phyloP scores from a whole-genome alignment of 108 stramenopile species.

The Stephanodiscus triporus region DNA sequence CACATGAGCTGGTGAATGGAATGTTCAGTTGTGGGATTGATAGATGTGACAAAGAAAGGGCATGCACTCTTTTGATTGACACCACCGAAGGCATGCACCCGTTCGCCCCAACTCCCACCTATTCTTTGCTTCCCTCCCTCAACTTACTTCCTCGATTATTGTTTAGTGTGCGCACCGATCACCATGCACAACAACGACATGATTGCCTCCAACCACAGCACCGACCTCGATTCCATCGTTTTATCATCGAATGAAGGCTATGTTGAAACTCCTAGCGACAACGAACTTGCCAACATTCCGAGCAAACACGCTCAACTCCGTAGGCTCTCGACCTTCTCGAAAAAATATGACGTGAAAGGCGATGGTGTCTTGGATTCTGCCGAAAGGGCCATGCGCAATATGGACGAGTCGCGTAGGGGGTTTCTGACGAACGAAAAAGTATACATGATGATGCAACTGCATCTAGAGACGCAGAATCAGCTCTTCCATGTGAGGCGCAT shows the following conservation, averaged over 20 bases:
- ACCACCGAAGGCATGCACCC: too few relatives aligned
- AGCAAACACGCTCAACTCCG: background rate
- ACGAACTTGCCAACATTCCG: background rate
- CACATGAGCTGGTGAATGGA: too few relatives aligned
- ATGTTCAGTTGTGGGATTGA: too few relatives aligned
- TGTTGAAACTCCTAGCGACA: background rate
- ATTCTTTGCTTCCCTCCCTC: too few relatives aligned
- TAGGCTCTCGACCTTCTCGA: background rate
- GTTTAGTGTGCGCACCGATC: too few relatives aligned
- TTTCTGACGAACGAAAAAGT: slow-evolving; percentile 44
- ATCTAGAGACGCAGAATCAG: slow-evolving; percentile 3
- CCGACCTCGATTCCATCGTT: background rate
- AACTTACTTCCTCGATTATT: too few relatives aligned
- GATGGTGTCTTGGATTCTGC: background rate
- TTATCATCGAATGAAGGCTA: background rate
- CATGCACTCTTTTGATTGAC: too few relatives aligned
- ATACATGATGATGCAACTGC: slow-evolving; percentile 31
- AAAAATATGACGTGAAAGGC: background rate
- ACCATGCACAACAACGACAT: background rate
- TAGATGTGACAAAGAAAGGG: too few relatives aligned
- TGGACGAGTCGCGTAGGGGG: slow-evolving; percentile 42
- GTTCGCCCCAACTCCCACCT: too few relatives aligned
- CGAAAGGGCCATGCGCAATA: slow-evolving; percentile 40
- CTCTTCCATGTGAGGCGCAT: background rate
- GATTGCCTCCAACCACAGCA: background rate